Percentiles rank a stretch among this genome's conserved stretches.
Conservation (phyloP, 2,329 filamentous ascomycete genomes). For the Penicillium sp. region DNA sequence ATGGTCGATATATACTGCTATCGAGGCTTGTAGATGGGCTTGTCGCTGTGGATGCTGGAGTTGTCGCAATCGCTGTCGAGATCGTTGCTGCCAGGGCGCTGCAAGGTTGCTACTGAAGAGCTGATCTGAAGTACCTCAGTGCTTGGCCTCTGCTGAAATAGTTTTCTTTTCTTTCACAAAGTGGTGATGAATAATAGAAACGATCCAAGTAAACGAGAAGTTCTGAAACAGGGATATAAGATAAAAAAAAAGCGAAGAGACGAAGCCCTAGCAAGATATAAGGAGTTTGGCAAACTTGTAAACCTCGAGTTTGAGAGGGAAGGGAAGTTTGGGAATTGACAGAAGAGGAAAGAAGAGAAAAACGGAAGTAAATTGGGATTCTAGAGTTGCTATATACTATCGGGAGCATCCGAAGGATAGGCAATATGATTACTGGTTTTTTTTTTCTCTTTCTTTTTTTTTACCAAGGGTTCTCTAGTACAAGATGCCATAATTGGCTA, state of each 20-base stretch:
- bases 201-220: not conserved
- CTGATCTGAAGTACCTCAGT: constrained; percentile 9
- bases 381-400: constrained; percentile 16
- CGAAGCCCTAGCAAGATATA: not conserved
- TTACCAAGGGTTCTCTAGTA: not conserved
- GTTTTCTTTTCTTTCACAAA: constrained; percentile 11
- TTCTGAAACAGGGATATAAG: not conserved
- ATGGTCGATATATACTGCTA: constrained; percentile 4
- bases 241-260: not conserved
- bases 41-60: not conserved
- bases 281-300: constrained; percentile 6
- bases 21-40: not conserved
- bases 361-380: constrained; percentile 5
- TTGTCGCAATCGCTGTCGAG: constrained; percentile 4
- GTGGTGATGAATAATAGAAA: not conserved
- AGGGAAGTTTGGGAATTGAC: not conserved
- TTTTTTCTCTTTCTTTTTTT: constrained; percentile 3
- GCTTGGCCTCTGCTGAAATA: constrained; percentile 5
- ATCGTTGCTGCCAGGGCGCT: not conserved
- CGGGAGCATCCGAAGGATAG: not conserved
- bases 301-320: constrained; percentile 6
- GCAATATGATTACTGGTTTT: not conserved
- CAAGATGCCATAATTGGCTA: not conserved
- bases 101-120: constrained; percentile 16
- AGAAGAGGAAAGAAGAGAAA: constrained; percentile 4